Conservation (phyloP, 2,329 filamentous ascomycete genomes). For the Ophiostoma novo-ulmi region DNA sequence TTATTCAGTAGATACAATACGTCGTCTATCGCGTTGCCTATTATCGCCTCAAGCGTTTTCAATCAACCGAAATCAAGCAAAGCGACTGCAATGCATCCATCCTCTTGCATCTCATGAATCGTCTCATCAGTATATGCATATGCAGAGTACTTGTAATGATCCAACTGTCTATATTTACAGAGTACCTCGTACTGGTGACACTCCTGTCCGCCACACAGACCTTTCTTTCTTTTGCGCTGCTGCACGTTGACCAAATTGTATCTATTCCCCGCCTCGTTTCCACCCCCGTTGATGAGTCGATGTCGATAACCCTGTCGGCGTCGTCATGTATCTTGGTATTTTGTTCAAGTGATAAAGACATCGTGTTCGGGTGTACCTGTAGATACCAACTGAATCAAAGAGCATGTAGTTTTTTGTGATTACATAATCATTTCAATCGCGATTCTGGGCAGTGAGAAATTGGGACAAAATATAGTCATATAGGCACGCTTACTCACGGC, state of each 20-base stretch:
- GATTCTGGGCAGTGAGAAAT: not conserved
- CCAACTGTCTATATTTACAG: not conserved
- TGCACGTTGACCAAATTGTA: slow-evolving; percentile 7
- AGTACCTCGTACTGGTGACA: not conserved
- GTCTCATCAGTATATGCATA: no score
- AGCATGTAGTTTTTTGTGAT: not conserved
- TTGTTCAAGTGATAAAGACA: not conserved
- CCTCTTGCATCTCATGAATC: no score
- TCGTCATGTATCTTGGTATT: not conserved
- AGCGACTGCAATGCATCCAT: not conserved
- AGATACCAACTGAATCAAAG: no score
- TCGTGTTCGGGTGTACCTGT: not conserved
- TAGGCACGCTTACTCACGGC: not conserved
- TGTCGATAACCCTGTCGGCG: not conserved
- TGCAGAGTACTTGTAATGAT: no score
- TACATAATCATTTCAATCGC: not conserved
- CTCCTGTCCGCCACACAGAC: slow-evolving; percentile 1
- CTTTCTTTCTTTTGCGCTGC: not conserved
- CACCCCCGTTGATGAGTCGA: not conserved
- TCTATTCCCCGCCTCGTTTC: slow-evolving; percentile 8
- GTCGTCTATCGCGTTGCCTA: not conserved
- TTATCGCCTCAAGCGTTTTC: no score
- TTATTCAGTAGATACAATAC: no score
- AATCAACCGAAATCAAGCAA: no score
- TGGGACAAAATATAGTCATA: not conserved